Evolutionary conservation across 495 filamentous ascomycete species (phyloP).

Genomic region (Penicillium taxi): DNA sequence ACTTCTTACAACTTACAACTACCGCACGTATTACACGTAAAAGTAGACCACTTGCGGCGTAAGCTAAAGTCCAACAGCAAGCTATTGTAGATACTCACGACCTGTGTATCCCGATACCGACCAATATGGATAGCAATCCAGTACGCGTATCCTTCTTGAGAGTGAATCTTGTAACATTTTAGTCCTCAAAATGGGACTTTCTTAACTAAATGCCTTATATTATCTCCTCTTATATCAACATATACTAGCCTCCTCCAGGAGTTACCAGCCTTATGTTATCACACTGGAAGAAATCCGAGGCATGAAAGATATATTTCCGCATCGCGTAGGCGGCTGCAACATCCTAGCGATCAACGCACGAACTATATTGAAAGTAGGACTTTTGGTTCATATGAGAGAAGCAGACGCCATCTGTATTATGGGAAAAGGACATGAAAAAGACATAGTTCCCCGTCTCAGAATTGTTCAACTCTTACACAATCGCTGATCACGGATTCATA

Average conservation of each 20-base stretch:
- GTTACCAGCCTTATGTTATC: constrained; percentile 3
- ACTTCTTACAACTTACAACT: too few relatives aligned
- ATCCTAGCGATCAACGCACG: constrained; percentile 9
- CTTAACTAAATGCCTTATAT: constrained; percentile 5
- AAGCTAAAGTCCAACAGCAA: too few relatives aligned
- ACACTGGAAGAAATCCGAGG: constrained; percentile 7
- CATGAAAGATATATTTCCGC: constrained; percentile 6
- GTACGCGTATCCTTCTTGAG: constrained; percentile 6
- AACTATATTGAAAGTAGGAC: constrained; percentile 16
- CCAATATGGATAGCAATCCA: neutral
- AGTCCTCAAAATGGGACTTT: constrained; percentile 9
- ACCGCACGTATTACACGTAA: too few relatives aligned
- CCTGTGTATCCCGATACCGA: too few relatives aligned
- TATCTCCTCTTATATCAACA: constrained; percentile 5
- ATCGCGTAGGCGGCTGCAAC: constrained; percentile 8
- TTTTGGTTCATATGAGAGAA: constrained; percentile 16
- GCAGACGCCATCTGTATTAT: constrained; percentile 21
- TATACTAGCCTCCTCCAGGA: constrained; percentile 5
- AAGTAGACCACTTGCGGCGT: too few relatives aligned
- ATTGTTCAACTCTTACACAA: constrained; percentile 21
- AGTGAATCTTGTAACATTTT: constrained; percentile 3
- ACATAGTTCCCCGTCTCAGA: constrained; percentile 25
- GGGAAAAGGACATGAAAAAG: constrained; percentile 3
- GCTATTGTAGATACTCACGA: too few relatives aligned
- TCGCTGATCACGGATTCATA: constrained; percentile 21